Evolutionary conservation across 2,329 filamentous ascomycete species (phyloP).

Genomic region (Aspergillus sp.): DNA sequence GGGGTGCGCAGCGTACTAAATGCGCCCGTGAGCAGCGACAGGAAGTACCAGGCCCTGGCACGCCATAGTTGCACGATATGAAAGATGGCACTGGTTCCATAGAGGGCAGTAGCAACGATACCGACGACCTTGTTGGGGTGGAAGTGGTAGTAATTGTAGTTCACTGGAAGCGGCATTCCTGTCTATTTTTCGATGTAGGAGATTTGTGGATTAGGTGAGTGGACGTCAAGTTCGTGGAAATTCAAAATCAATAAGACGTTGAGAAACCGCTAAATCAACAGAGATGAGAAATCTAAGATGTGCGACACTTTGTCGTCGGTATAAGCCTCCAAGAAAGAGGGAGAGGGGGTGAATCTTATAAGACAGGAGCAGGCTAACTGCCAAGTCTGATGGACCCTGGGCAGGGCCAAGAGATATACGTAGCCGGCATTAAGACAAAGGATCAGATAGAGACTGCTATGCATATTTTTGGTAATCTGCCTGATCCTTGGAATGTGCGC

Average conservation of each 20-base stretch:
- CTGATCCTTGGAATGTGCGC: neutral
- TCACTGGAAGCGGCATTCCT: neutral
- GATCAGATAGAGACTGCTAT: neutral
- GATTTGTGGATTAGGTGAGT: too few relatives aligned
- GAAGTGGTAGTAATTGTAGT: conserved; percentile 1
- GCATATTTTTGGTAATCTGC: neutral
- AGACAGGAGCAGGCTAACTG: neutral
- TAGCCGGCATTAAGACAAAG: neutral
- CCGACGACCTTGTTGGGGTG: neutral
- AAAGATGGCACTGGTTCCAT: conserved; percentile 4
- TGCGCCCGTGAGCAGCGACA: conserved; percentile 7
- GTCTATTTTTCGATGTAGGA: too few relatives aligned
- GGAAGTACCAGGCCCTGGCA: conserved; percentile 11
- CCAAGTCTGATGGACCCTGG: neutral
- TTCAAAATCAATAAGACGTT: too few relatives aligned
- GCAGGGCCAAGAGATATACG: neutral
- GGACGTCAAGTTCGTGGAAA: too few relatives aligned
- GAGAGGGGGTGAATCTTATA: neutral
- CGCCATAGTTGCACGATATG: conserved; percentile 5
- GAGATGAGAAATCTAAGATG: too few relatives aligned
- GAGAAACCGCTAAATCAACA: too few relatives aligned
- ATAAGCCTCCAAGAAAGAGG: neutral
- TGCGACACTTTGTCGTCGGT: too few relatives aligned
- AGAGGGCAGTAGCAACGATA: neutral
- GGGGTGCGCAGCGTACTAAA: neutral